Evolutionary conservation across 345 rosid species (phyloP), one percentile per base, ranked within the genome.

Genomic region (Eucalyptus marginata): DNA sequence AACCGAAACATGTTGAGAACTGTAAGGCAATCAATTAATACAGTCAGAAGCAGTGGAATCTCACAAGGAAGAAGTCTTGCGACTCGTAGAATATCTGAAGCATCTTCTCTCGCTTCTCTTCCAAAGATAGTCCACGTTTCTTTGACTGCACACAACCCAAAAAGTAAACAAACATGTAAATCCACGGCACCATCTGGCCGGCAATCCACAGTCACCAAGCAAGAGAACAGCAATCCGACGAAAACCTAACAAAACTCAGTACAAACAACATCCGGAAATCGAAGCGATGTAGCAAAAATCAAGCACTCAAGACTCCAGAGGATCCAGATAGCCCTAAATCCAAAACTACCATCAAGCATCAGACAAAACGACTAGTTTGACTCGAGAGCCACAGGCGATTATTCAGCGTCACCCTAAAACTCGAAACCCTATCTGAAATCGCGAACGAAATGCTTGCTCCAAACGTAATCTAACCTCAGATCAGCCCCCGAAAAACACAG

Each of bases 41-140:
- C 46, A 9, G n/a, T 43, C 71, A 33, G 44, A 85, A 54, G 84
- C 43, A 8, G 2, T 33, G 18, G 44, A 40, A n/a, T 93, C 96
- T 96, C 90, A 96, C 99, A 6, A 96, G 96, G 94, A 93, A 97
- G 93, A 96, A 97, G 92, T 94, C 96, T 50, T 95, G 98, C n/a
- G 99, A 96, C 86, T 96, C 97, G 31, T 95, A 94, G 89, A 97
- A 96, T 87, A 96, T 96, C 93, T 97, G 98, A 90, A 97, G 98
- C 91, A 98, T 95, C 95, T 94, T 97, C 94, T 95, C 99, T 27
- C 98, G 95, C 92, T 97, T 96, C 93, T 97, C 98, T 83, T 97
- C 99, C 92, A 97, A 91, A 22, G 99, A 96, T 87, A 97, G 96
- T 27, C 99, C 99, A 33, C 99, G 93, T 92, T 95, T 96, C 95